Evolutionary conservation across 768 basidiomycete genomes (phyloP).

Genomic region (Lentinula sp.): DNA sequence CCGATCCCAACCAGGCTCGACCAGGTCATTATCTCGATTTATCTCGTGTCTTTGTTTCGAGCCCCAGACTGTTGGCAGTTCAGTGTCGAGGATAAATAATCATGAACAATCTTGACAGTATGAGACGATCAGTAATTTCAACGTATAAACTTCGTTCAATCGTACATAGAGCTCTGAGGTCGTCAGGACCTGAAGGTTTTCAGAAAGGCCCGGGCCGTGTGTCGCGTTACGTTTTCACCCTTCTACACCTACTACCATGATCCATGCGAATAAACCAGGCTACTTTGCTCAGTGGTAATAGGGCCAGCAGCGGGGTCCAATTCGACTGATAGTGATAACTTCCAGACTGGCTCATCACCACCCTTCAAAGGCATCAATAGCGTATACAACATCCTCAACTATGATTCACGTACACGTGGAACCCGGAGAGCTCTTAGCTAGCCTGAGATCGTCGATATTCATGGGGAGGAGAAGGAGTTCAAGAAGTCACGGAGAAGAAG

Average conservation of each 20-base stretch:
- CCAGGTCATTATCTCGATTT: too few species aligned
- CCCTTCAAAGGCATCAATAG: constrained; percentile 77
- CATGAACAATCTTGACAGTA: too few species aligned
- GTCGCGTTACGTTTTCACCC: too few species aligned
- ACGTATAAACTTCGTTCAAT: too few species aligned
- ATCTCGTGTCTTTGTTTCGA: too few species aligned
- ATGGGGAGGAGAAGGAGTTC: constrained; percentile 88
- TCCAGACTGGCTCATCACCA: constrained; percentile 52
- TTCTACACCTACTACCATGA: not conserved
- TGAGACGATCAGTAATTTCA: too few species aligned
- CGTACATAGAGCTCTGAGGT: too few species aligned
- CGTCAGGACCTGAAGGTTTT: too few species aligned
- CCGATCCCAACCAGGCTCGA: too few species aligned
- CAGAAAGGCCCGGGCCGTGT: too few species aligned
- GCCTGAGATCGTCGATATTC: constrained; percentile 61
- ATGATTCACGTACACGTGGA: constrained; percentile 72
- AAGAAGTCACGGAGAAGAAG: constrained; percentile 81
- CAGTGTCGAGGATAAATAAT: too few species aligned
- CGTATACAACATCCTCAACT: constrained; percentile 70
- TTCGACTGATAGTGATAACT: constrained; percentile 51
- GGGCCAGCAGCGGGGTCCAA: constrained; percentile 34
- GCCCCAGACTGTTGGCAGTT: too few species aligned
- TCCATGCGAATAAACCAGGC: constrained; percentile 31
- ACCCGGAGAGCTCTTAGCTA: constrained; percentile 72
- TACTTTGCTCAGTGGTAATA: constrained; percentile 60